Percentiles rank a stretch among this genome's conserved stretches.
phyloP scores from a whole-genome alignment of 306 rosid genomes.

The Acacia crassicarpa region DNA sequence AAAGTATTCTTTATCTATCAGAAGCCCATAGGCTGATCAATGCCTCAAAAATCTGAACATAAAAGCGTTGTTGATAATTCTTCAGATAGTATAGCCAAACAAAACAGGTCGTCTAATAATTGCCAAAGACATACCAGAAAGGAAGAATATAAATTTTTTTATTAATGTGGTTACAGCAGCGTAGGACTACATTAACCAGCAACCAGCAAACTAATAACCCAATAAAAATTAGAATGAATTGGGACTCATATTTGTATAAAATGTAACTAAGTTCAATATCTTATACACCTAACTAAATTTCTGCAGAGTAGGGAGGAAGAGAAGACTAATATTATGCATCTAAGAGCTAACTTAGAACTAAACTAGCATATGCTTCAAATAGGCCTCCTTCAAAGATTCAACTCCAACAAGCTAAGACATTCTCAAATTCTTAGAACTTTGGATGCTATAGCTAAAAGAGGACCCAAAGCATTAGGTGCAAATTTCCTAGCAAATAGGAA shows the following conservation, averaged over 20 bases:
- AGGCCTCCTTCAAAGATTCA: constrained; percentile 30
- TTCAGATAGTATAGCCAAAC: background rate
- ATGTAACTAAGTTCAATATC: constrained; percentile 27
- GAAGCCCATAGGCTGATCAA: no score
- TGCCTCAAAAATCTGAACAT: background rate
- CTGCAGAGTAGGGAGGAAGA: background rate
- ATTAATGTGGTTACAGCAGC: background rate
- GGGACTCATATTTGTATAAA: constrained; percentile 9
- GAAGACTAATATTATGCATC: background rate
- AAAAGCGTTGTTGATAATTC: background rate
- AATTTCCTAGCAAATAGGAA: constrained; percentile 93
- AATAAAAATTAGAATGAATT: constrained; percentile 34
- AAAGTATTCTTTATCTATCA: background rate
- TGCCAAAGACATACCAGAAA: constrained; percentile 25
- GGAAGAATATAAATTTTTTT: background rate
- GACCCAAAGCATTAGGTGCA: constrained; percentile 87
- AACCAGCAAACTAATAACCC: constrained; percentile 24
- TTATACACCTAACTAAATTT: constrained; percentile 46
- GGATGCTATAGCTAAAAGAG: constrained; percentile 69
- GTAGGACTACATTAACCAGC: background rate
- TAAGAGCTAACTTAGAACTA: constrained; percentile 35
- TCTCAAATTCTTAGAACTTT: constrained; percentile 69
- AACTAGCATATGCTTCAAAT: constrained; percentile 32
- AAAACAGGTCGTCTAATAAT: constrained; percentile 5
- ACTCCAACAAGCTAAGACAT: constrained; percentile 13